Base-by-base conservation (phyloP, 2,329 filamentous ascomycete species). In the Exophiala calicioides region DNA sequence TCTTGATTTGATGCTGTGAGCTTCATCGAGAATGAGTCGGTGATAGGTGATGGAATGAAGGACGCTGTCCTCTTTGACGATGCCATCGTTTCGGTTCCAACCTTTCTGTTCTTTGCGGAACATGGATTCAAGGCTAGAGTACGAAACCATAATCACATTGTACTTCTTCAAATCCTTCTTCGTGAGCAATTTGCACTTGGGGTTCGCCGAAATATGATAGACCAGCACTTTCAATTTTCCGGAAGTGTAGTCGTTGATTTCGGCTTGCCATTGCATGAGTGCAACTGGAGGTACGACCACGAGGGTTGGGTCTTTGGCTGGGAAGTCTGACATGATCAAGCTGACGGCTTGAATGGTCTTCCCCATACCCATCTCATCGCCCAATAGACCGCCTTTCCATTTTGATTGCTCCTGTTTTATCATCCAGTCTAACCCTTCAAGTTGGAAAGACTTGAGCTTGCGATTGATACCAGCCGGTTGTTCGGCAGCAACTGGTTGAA, bases 311-410 rank as follows among this genome's bases (percentile, higher is more conserved):
- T 85, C 72, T 58, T 85, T 86, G 16, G 84, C 86, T 3, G 90
- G 91, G 60, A 88, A 96, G 65, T 97, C 90, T 1, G 91, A 96
- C 93, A 97, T 97, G 67, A 98, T 90, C 33, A 98, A 78, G 3
- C 91, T 96, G 13, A 98, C 93, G 2, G 93, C 91, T 68, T 98
- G 93, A 39, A 98, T 97, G 0, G 93, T 98, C 73, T 98, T 98
- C 38, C 93, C 93, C 71, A 98, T 87, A 5, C 93, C 93, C 93
- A 98, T 98, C 69, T 98, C 93, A 59, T 98, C 93, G 49, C 93
- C 93, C 2, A 98, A 78, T 2, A 98, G 75, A 10, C 93, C 93
- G 13, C 93, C 93, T 62, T 84, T 88, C 79, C 90, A 97, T 29
- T 85, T 71, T 0, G 82, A 86, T 68, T 87, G 75, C 65, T 98